phyloP scores from a whole-genome alignment of 106 monocot species.

The Hemerocallis citrina region DNA sequence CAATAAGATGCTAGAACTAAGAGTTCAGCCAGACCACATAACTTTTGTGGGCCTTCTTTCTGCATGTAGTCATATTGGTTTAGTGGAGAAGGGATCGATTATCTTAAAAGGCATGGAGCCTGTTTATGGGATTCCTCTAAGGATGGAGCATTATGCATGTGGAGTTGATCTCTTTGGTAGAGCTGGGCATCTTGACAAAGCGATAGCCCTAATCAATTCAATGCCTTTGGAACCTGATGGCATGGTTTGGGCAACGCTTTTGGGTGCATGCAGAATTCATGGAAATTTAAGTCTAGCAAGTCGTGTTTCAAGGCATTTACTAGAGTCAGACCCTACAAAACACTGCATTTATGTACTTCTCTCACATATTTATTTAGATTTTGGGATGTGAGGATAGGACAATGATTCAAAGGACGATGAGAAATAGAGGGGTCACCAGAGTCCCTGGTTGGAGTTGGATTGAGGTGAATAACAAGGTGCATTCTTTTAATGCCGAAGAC shows the following conservation, averaged over 20 bases:
- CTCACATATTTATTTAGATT: constrained; percentile 42
- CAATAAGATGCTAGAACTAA: constrained; percentile 35
- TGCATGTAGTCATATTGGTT: constrained; percentile 74
- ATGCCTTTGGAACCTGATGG: constrained; percentile 76
- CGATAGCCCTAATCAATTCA: constrained; percentile 36
- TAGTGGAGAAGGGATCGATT: constrained; percentile 43
- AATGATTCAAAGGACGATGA: constrained; percentile 55
- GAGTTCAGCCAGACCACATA: constrained; percentile 53
- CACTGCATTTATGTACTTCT: constrained; percentile 67
- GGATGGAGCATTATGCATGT: constrained; percentile 93
- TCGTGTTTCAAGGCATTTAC: constrained; percentile 26
- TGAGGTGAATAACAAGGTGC: constrained; percentile 57
- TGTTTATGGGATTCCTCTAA: constrained; percentile 29
- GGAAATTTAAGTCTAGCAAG: constrained; percentile 58
- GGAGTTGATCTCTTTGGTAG: constrained; percentile 79
- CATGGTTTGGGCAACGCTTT: constrained; percentile 64
- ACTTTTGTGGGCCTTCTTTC: constrained; percentile 75
- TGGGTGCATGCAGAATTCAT: constrained; percentile 70
- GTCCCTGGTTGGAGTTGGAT: constrained; percentile 96
- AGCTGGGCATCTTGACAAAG: constrained; percentile 49
- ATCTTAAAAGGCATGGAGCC: constrained; percentile 43
- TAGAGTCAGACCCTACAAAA: constrained; percentile 28
- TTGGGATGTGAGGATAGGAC: constrained; percentile 56
- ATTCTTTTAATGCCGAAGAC: constrained; percentile 85
- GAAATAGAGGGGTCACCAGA: constrained; percentile 56